Evolutionary conservation across 345 rosid genomes (phyloP).

Genomic region (Hypericum androsaemum): DNA sequence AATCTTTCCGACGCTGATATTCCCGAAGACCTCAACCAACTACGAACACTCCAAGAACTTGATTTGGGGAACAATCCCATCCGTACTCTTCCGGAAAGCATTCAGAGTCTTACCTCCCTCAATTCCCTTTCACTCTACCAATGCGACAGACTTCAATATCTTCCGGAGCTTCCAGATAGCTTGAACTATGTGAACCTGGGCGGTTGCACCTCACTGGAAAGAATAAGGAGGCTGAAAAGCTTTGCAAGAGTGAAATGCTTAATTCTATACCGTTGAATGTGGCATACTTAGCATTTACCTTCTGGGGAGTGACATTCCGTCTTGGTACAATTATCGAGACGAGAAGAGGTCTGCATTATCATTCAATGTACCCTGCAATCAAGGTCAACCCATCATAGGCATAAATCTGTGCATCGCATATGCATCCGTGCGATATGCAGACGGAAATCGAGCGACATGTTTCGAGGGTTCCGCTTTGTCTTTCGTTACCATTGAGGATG

Average conservation of each 20-base stretch:
- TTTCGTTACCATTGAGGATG: neutral
- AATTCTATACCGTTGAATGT: slow-evolving; percentile 9
- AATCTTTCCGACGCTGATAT: slow-evolving; percentile 9
- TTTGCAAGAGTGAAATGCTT: neutral
- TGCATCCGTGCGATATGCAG: neutral
- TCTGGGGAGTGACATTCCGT: slow-evolving; percentile 13
- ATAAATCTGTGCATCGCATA: slow-evolving; percentile 1
- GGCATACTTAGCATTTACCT: slow-evolving; percentile 16
- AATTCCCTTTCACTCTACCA: slow-evolving; percentile 4
- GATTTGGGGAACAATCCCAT: no score
- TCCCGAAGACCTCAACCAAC: slow-evolving; percentile 3
- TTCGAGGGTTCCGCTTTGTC: no score
- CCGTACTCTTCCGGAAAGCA: slow-evolving; percentile 6
- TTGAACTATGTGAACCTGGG: no score
- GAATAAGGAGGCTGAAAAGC: neutral
- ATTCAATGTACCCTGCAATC: slow-evolving; percentile 2
- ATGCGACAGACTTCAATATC: slow-evolving; percentile 8
- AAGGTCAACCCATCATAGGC: slow-evolving; percentile 4
- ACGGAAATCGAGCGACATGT: neutral
- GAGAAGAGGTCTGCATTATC: slow-evolving; percentile 2
- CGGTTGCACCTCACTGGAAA: slow-evolving; percentile 1
- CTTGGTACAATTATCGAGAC: no score
- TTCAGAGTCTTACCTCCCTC: slow-evolving; percentile 6
- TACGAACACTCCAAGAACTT: no score
- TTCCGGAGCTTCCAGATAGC: slow-evolving; percentile 11